These are phyloP conservation scores for Yamadazyma sp. DNA, from an alignment of 1,139 yeast genomes.

Conservation along the genomic window DNA sequence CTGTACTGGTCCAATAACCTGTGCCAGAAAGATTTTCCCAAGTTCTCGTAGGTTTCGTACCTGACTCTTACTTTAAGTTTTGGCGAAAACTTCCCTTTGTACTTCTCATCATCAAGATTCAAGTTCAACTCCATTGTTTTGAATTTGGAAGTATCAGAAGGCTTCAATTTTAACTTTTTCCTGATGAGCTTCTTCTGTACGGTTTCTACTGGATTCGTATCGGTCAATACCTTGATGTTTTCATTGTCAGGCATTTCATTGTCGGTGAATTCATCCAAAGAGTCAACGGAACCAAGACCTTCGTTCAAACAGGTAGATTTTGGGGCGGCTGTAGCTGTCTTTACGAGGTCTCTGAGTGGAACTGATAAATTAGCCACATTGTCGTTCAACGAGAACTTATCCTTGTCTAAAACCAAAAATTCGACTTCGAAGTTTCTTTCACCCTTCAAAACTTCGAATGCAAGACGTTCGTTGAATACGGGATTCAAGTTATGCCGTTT, in stretches of 20 bases:
- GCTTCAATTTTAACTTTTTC: conserved; percentile 26
- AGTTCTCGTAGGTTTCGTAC: conserved; percentile 64
- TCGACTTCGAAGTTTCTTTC: conserved; percentile 67
- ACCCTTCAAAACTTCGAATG: conserved; percentile 71
- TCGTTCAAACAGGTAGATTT: conserved; percentile 7
- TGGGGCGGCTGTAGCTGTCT: conserved; percentile 17
- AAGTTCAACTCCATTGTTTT: conserved; percentile 42
- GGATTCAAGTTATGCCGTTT: conserved; percentile 84
- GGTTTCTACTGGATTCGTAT: conserved; percentile 31
- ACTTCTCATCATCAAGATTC: conserved; percentile 32
- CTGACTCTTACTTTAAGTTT: conserved; percentile 59
- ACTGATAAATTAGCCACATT: conserved; percentile 68
- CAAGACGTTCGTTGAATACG: conserved; percentile 73
- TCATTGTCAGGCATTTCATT: conserved; percentile 12
- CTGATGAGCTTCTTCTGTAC: conserved; percentile 28
- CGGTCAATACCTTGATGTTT: conserved; percentile 22
- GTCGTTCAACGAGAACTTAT: conserved; percentile 79
- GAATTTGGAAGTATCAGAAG: conserved; percentile 44
- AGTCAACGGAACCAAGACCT: conserved; percentile 6
- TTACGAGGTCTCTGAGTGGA: conserved; percentile 48
- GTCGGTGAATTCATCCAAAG: conserved; percentile 15
- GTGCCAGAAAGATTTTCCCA: conserved; percentile 73
- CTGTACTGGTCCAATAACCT: conserved; percentile 56
- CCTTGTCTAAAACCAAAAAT: conserved; percentile 80
- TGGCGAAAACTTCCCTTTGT: conserved; percentile 49